Percentiles rank a stretch among this genome's conserved stretches.
Evolutionary conservation across 2,329 filamentous ascomycete species (phyloP).

Genomic region (Knoxdaviesia capensis): DNA sequence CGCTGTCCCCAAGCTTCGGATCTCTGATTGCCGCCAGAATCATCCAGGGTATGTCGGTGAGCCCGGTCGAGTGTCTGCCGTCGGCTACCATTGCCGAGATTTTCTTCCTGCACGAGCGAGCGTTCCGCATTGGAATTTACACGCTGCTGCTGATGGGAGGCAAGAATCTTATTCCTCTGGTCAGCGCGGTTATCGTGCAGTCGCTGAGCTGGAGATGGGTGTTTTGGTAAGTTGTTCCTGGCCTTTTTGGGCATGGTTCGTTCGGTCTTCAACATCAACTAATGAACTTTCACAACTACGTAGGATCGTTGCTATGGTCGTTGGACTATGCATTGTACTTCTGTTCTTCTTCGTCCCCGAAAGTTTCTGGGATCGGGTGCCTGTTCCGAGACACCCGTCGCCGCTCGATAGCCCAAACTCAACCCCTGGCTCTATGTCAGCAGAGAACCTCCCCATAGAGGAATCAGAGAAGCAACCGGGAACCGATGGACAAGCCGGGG

Average conservation of each 20-base stretch:
- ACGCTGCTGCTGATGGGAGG: conserved; percentile 73
- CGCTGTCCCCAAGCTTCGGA: conserved; percentile 57
- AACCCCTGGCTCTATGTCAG: no score
- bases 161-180: conserved; percentile 75
- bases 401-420: no score
- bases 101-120: conserved; percentile 85
- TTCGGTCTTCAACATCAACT: conserved; percentile 4
- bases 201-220: conserved; percentile 72
- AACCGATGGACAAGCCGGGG: no score
- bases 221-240: conserved; percentile 41
- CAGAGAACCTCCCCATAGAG: no score
- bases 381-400: conserved; percentile 17
- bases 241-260: conserved; percentile 6
- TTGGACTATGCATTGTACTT: conserved; percentile 46
- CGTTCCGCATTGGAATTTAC: conserved; percentile 84
- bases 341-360: conserved; percentile 87
- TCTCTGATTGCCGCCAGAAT: conserved; percentile 68
- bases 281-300: neutral
- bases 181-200: conserved; percentile 71
- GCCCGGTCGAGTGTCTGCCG: conserved; percentile 78
- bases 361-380: conserved; percentile 85
- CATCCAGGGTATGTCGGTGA: conserved; percentile 73
- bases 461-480: no score
- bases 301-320: conserved; percentile 66
- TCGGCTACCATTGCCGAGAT: conserved; percentile 92